Evolutionary conservation across 331 rosid species (phyloP), one percentile per base, ranked within the genome.

Genomic region (Rhamnella rubrinervis): DNA sequence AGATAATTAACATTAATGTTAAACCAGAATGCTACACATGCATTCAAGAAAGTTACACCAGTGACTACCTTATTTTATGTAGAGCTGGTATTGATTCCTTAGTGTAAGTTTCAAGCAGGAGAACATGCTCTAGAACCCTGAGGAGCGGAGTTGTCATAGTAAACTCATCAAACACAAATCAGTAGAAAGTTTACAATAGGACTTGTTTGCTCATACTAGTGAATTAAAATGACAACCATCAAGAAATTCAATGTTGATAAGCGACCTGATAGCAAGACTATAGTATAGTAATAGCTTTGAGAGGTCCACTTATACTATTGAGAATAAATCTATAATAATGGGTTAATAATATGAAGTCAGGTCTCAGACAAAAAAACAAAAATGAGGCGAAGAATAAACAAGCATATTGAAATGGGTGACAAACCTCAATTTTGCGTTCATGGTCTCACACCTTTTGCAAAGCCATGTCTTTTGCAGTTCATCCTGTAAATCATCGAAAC

Each of bases 341-440:
- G 8, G 1, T 18, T 53, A 9, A 4, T 44, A 53, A 53, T 53
- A 19, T 52, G 26, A 53, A 53, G 23, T 53, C 58, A n/a, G 58
- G 2, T n/a, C n/a, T n/a, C n/a, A n/a, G n/a, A 19, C 64, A 1
- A 39, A 52, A 65, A 11, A 40, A 59, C 46, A 64, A 68, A 39
- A 55, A 55, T 56, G 55, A 17, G 14, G 66, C 38, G 51, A 76
- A 96, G 38, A 71, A 95, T 7, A 40, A 40, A 40, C 14, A 44
- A 44, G 14, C 49, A 44, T 9, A 44, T 9, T 16, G 16, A 44
- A 31, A 55, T 59, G 59, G 18, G 66, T 47, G 55, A 76, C 97
- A 44, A 71, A 95, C 99, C 97, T 87, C 82, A 91, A 78, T 85
- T 91, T 95, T 1, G 89, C 96, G 62, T 88, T 89, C 89, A 95